phyloP scores from a whole-genome alignment of 75 land plant species.

The Cunninghamia lanceolata region DNA sequence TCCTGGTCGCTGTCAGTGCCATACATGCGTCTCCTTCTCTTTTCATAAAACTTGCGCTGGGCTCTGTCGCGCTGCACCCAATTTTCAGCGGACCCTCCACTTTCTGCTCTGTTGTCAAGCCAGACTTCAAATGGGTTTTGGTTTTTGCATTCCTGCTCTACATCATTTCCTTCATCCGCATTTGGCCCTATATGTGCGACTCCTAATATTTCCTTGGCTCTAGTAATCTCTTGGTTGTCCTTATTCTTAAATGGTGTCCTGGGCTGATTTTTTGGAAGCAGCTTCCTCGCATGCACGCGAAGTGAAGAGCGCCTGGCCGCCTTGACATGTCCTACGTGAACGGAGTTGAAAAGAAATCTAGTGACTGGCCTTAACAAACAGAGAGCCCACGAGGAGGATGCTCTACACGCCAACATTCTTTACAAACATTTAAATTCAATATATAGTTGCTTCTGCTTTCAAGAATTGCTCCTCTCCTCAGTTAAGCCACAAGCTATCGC shows the following conservation, averaged over 20 bases:
- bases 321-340: not conserved
- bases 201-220: constrained; percentile 11
- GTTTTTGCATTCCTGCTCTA: not conserved
- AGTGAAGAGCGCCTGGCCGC: not conserved
- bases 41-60: constrained; percentile 49
- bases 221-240: not conserved
- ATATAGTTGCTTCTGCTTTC: no score
- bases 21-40: constrained; percentile 51
- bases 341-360: not conserved
- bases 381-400: not conserved
- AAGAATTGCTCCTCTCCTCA: no score
- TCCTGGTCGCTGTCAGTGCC: constrained; percentile 45
- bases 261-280: not conserved
- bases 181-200: not conserved
- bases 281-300: not conserved
- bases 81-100: not conserved
- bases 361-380: not conserved
- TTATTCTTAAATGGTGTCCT: not conserved
- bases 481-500: no score
- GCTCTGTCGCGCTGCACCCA: constrained; percentile 32
- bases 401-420: not conserved
- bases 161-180: not conserved
- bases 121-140: constrained; percentile 30
- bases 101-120: constrained; percentile 30
- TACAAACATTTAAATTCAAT: no score